Percentiles rank a stretch among this genome's conserved stretches.
These are phyloP conservation scores for Chenopodium formosanum DNA, from an alignment of 148 eudicot genomes.

Conservation along the genomic window DNA sequence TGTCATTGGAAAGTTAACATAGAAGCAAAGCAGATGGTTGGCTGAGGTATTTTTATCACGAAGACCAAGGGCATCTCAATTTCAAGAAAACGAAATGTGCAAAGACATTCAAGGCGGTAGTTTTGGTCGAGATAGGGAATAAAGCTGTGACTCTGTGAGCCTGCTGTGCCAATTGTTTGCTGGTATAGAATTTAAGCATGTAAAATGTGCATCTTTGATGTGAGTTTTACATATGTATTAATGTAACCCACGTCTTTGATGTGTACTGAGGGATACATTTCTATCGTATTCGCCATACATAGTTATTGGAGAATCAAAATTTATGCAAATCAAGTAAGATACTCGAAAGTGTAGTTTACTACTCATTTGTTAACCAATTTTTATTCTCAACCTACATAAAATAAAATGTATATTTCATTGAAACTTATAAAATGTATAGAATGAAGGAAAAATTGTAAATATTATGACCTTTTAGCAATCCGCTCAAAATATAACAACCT, in stretches of 20 bases:
- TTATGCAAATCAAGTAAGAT: too few species aligned
- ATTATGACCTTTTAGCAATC: too few species aligned
- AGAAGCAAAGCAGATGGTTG: not conserved
- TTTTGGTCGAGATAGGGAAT: not conserved
- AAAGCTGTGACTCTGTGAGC: not conserved
- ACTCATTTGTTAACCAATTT: too few species aligned
- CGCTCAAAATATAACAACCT: too few species aligned
- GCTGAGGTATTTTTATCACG: not conserved
- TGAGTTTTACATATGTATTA: not conserved
- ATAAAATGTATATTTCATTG: too few species aligned
- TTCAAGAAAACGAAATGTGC: not conserved
- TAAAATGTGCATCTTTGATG: not conserved
- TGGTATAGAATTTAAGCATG: not conserved
- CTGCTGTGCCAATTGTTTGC: conserved; percentile 2
- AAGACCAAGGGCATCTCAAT: not conserved
- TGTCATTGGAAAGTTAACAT: not conserved
- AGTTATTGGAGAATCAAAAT: not conserved
- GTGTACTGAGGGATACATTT: not conserved
- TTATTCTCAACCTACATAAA: too few species aligned
- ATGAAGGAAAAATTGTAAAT: too few species aligned
- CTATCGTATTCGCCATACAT: not conserved
- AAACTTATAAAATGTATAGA: too few species aligned
- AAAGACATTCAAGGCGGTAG: not conserved
- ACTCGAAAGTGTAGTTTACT: too few species aligned
- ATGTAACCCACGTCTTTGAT: not conserved